Conservation (phyloP, 805 yeast species). For the Wickerhamiella cacticola region DNA sequence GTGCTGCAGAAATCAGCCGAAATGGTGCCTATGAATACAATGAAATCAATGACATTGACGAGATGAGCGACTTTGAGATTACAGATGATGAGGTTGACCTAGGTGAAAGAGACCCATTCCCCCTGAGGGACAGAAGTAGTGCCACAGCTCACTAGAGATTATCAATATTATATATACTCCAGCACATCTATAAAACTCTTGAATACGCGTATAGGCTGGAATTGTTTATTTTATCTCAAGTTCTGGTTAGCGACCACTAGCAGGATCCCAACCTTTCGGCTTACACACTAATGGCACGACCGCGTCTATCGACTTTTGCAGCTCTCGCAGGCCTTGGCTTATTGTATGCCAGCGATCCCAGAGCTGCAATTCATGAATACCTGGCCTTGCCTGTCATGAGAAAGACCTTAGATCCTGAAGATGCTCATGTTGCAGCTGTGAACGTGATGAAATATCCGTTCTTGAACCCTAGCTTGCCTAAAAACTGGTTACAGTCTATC, state of each 20-base stretch:
- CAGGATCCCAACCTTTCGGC: no score
- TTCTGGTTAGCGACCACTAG: no score
- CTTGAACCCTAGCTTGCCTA: conserved; percentile 24
- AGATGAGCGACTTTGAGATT: conserved; percentile 14
- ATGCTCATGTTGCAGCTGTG: conserved; percentile 70
- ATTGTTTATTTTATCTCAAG: no score
- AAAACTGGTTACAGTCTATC: conserved; percentile 22
- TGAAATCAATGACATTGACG: background rate
- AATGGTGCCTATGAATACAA: conserved; percentile 6
- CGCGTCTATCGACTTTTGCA: conserved; percentile 2
- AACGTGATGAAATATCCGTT: conserved; percentile 42
- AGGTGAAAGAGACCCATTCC: conserved; percentile 8
- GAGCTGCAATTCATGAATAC: conserved; percentile 75
- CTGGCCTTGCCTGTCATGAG: conserved; percentile 68
- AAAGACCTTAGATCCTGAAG: conserved; percentile 63
- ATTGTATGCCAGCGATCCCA: conserved; percentile 52
- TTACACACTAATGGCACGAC: conserved; percentile 3
- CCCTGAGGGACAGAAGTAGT: conserved; percentile 1
- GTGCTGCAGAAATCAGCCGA: conserved; percentile 11
- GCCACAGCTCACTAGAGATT: no score
- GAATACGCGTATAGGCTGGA: no score
- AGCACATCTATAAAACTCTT: background rate
- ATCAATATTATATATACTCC: no score
- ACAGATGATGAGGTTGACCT: conserved; percentile 6
- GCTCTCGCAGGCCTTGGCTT: conserved; percentile 9